A percentile compares a stretch with the other conserved stretches of the same genome.
Conservation (phyloP, 352 stramenopile genomes). For the Phytophthora fragariae region DNA sequence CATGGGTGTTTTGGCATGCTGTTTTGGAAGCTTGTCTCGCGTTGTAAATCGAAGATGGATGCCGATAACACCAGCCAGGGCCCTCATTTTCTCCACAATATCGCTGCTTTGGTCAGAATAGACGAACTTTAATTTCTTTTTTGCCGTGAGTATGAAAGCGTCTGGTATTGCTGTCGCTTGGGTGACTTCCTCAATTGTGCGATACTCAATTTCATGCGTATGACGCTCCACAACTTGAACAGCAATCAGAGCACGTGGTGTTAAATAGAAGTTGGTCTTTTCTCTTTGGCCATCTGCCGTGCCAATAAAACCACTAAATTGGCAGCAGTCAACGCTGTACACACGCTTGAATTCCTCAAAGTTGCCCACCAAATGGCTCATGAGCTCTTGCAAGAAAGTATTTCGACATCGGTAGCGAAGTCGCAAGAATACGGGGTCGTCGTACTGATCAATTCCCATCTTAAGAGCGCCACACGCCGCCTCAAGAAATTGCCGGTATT, state of each 20-base stretch:
- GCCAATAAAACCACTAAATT: conserved; percentile 81
- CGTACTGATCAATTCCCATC: conserved; percentile 65
- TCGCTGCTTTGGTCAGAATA: conserved; percentile 69
- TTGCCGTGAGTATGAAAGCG: conserved; percentile 64
- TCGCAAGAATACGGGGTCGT: conserved; percentile 69
- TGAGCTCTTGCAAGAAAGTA: conserved; percentile 83
- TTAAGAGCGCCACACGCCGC: conserved; percentile 63
- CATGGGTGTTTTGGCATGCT: conserved; percentile 41
- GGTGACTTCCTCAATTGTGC: conserved; percentile 61
- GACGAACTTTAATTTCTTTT: conserved; percentile 76
- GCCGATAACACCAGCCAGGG: conserved; percentile 71
- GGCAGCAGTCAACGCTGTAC: conserved; percentile 71
- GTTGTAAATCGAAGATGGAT: conserved; percentile 52
- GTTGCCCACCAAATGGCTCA: conserved; percentile 79
- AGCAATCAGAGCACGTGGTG: conserved; percentile 67
- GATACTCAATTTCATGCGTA: conserved; percentile 82
- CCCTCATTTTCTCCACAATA: conserved; percentile 72
- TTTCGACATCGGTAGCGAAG: conserved; percentile 83
- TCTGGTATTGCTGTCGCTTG: conserved; percentile 57
- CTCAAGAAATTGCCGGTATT: conserved; percentile 83
- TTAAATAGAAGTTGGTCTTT: conserved; percentile 78
- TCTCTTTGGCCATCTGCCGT: conserved; percentile 74
- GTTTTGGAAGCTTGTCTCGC: conserved; percentile 63
- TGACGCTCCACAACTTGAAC: conserved; percentile 71
- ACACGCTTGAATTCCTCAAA: conserved; percentile 84